These are phyloP conservation scores for Articulospora tetracladia DNA, from an alignment of 495 filamentous ascomycete genomes.

Conservation along the genomic window DNA sequence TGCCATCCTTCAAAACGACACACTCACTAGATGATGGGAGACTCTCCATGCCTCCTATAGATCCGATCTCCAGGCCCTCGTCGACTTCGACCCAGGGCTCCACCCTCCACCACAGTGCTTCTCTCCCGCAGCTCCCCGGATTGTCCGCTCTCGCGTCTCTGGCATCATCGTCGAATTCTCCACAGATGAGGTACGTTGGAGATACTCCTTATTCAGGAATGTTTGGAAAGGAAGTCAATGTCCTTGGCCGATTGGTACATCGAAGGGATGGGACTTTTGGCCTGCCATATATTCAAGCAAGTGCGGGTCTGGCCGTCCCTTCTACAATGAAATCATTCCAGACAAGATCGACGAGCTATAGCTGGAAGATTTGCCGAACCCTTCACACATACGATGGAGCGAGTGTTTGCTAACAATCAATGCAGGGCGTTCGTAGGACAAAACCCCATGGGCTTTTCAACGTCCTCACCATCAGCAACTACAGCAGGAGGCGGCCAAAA, in stretches of 20 bases:
- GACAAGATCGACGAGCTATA: too few relatives aligned
- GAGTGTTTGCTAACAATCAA: constrained; percentile 5
- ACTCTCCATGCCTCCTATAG: constrained; percentile 34
- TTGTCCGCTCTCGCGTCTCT: constrained; percentile 61
- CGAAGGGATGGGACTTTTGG: too few relatives aligned
- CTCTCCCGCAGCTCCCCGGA: constrained; percentile 49
- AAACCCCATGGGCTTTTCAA: constrained; percentile 17
- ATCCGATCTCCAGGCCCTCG: constrained; percentile 44
- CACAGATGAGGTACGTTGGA: constrained; percentile 57
- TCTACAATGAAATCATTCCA: too few relatives aligned
- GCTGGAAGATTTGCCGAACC: too few relatives aligned
- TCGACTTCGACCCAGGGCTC: constrained; percentile 37
- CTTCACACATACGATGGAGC: background rate
- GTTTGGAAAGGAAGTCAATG: background rate
- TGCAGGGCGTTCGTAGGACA: constrained; percentile 21
- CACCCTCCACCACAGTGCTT: constrained; percentile 33
- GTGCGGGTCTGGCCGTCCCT: too few relatives aligned
- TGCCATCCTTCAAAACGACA: constrained; percentile 30
- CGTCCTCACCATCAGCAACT: constrained; percentile 59
- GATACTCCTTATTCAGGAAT: background rate
- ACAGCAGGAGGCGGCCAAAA: constrained; percentile 63
- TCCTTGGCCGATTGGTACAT: background rate
- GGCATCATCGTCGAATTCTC: constrained; percentile 53
- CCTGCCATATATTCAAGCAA: too few relatives aligned
- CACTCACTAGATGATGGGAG: constrained; percentile 37